phyloP scores from a whole-genome alignment of 176 grass and related monocot genomes.

The Bonia amplexicaulis region DNA sequence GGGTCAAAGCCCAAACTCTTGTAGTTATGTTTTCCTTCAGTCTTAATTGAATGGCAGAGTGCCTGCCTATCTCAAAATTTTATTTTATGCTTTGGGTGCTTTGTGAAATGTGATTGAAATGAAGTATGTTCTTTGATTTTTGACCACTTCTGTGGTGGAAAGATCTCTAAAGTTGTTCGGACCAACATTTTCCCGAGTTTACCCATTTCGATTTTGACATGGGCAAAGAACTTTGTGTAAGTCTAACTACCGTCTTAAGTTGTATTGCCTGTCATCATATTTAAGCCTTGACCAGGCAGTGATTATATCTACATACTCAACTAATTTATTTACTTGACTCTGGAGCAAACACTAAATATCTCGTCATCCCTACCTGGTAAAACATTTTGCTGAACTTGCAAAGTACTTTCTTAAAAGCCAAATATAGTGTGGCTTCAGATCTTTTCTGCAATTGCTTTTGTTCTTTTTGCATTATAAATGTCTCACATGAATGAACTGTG shows the following conservation, averaged over 20 bases:
- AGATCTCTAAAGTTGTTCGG: background rate
- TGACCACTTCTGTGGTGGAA: background rate
- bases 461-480: background rate
- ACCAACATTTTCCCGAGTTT: background rate
- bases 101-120: background rate
- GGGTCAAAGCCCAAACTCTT: background rate
- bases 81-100: background rate
- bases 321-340: background rate
- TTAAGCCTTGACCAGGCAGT: background rate
- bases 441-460: background rate
- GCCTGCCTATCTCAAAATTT: background rate
- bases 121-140: background rate
- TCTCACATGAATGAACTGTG: background rate
- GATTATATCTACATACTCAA: background rate
- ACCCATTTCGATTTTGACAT: conserved; percentile 1
- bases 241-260: background rate
- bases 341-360: background rate
- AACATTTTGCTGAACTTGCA: background rate
- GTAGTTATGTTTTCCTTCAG: background rate
- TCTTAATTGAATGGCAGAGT: background rate
- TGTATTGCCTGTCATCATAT: background rate
- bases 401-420: background rate
- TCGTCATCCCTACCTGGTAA: background rate
- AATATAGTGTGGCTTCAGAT: background rate
- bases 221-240: background rate